Base-by-base conservation (phyloP, 2,329 filamentous ascomycete genomes). In the Paracamarosporium sp. region DNA sequence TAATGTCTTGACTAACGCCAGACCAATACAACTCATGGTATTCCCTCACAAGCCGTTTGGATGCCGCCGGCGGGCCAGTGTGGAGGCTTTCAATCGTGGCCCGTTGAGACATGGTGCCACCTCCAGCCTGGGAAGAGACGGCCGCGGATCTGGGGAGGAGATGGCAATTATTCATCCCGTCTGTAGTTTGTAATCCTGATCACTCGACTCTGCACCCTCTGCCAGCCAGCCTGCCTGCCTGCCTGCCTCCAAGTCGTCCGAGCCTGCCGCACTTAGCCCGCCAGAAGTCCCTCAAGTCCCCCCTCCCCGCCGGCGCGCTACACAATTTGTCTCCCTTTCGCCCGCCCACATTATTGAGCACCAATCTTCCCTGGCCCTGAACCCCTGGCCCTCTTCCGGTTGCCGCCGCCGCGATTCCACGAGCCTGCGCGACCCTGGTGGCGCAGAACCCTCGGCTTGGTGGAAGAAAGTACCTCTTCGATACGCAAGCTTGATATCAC, bases 81-180 rank as follows among this genome's bases (percentile, higher is more conserved):
- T 15, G 25, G n/a, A 27, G 47, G 45, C 22, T 15, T 41, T 44
- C 45, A 27, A 11, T 17, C 36, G 17, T 40, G 36, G 36, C 17
- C 36, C 36, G 46, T 40, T 30, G 47, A 51, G 24, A 51, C 25
- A 41, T 11, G 27, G 48, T 31, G 24, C 48, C 31, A 40, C 25
- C 15, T 9, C 17, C 45, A 20, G 45, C 22, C 30, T 35, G 45
- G 3, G 17, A 30, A 54, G 22, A 48, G 55, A 62, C 62, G 62
- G 62, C 62, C 62, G 62, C 62, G 62, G 62, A 65, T 40, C 41
- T 22, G 27, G 51, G 48, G 53, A 31, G 27, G 28, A 50, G 52
- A 24, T 41, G 51, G 48, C 44, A 20, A 62, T 60, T 56, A 63
- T 57, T 59, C 55, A 59, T 57, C 50, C 25, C 41, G 51, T 51